Conservation (phyloP, 2,329 filamentous ascomycete genomes). For the Biscogniauxia sp. region DNA sequence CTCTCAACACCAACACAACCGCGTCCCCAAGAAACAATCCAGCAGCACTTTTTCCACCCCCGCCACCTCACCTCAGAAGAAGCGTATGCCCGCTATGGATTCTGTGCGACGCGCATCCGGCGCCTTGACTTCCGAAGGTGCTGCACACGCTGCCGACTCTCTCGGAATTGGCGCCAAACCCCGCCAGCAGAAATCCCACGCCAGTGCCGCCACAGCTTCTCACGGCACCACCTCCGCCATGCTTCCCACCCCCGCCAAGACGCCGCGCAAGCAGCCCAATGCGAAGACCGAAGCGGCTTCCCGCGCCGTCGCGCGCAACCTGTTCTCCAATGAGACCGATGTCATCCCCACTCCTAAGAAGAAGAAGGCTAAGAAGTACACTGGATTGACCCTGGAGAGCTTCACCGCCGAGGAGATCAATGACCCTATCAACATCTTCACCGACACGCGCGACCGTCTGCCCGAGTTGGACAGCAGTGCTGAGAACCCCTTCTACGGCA, state of each 20-base stretch:
- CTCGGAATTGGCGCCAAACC: constrained; percentile 35
- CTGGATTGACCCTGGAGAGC: constrained; percentile 53
- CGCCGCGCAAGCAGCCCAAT: constrained; percentile 62
- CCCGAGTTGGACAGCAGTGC: constrained; percentile 63
- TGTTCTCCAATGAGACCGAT: constrained; percentile 61
- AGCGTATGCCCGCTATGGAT: constrained; percentile 46
- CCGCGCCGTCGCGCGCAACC: constrained; percentile 55
- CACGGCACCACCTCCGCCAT: constrained; percentile 46
- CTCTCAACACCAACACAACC: constrained; percentile 26
- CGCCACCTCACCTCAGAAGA: constrained; percentile 50
- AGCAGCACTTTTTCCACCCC: constrained; percentile 41
- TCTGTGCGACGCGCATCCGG: constrained; percentile 47
- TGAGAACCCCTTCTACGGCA: constrained; percentile 71
- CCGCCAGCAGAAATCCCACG: constrained; percentile 26
- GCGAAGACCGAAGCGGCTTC: constrained; percentile 51
- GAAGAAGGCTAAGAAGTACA: constrained; percentile 56
- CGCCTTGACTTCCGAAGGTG: constrained; percentile 42
- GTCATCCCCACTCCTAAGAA: constrained; percentile 59
- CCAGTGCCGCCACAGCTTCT: constrained; percentile 28
- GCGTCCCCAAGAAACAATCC: constrained; percentile 24
- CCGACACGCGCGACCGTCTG: constrained; percentile 74
- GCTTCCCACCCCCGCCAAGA: constrained; percentile 78
- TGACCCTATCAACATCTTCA: constrained; percentile 68
- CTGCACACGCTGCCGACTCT: constrained; percentile 42
- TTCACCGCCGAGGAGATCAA: constrained; percentile 57